phyloP scores from a whole-genome alignment of 2,329 filamentous ascomycete species.

The Hawksworthiomyces lignivorus region DNA sequence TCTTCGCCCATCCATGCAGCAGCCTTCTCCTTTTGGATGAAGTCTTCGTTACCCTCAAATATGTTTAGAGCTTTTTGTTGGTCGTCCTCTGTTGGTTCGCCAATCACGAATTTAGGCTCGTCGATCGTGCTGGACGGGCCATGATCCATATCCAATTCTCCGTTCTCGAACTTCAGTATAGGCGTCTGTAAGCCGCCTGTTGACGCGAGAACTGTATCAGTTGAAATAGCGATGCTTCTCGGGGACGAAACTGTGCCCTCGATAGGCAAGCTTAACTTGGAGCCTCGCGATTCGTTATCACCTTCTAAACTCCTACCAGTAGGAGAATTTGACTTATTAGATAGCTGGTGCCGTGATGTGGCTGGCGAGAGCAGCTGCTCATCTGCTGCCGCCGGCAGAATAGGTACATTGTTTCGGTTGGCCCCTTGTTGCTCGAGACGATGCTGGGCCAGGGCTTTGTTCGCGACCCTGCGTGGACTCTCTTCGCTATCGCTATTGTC shows the following conservation, averaged over 20 bases:
- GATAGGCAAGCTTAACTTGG: constrained; percentile 35
- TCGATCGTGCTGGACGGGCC: constrained; percentile 37
- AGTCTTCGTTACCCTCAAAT: constrained; percentile 75
- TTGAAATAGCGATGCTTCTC: constrained; percentile 23
- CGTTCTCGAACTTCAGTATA: constrained; percentile 36
- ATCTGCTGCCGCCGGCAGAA: constrained; percentile 12
- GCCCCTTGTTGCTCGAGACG: constrained; percentile 1
- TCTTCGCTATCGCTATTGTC: constrained; percentile 45
- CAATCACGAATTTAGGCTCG: constrained; percentile 50
- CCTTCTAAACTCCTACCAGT: constrained; percentile 21
- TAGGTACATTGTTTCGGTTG: constrained; percentile 1
- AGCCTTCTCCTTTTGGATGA: constrained; percentile 70
- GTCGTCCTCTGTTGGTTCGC: constrained; percentile 60
- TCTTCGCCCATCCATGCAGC: constrained; percentile 85
- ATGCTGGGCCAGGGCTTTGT: constrained; percentile 5
- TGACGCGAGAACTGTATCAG: constrained; percentile 31
- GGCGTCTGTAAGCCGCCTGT: constrained; percentile 20
- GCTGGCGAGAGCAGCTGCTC: constrained; percentile 6
- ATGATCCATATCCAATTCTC: background rate
- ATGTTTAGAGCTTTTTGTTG: constrained; percentile 72
- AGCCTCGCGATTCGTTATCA: constrained; percentile 21
- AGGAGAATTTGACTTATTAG: constrained; percentile 9
- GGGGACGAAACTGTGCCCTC: constrained; percentile 30
- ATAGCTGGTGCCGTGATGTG: background rate
- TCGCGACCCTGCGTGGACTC: constrained; percentile 21